Conservation (phyloP, 495 filamentous ascomycete genomes). For the Penicilliopsis zonata region DNA sequence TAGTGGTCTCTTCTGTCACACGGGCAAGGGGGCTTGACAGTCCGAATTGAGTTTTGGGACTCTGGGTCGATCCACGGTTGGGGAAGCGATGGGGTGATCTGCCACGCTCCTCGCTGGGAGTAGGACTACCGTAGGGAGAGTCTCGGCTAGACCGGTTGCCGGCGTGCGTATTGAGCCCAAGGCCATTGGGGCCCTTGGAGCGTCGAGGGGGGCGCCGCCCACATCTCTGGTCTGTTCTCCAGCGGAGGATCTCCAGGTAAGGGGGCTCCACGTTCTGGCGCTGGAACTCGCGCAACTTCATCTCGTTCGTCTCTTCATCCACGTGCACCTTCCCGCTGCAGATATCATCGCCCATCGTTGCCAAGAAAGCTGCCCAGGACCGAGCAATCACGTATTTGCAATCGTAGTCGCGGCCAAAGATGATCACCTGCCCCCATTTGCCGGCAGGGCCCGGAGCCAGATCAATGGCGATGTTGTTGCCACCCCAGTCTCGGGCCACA, state of each 20-base stretch:
- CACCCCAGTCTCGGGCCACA: constrained; percentile 92
- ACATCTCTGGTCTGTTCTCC: constrained; percentile 89
- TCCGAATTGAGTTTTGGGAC: constrained; percentile 37
- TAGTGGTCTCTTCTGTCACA: constrained; percentile 37
- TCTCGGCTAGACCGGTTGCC: constrained; percentile 25
- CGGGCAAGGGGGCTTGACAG: constrained; percentile 42
- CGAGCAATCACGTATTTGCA: constrained; percentile 93
- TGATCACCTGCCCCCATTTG: constrained; percentile 91
- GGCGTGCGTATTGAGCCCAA: constrained; percentile 23
- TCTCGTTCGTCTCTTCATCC: constrained; percentile 81
- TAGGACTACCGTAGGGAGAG: constrained; percentile 42
- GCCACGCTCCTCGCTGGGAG: constrained; percentile 37
- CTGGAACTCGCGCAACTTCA: constrained; percentile 89
- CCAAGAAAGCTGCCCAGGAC: constrained; percentile 85
- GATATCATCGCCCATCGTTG: constrained; percentile 80
- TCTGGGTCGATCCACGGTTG: constrained; percentile 31
- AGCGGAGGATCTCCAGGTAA: constrained; percentile 89
- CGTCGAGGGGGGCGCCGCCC: constrained; percentile 47
- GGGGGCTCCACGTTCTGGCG: constrained; percentile 76
- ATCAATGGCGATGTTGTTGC: constrained; percentile 92
- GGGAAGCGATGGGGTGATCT: constrained; percentile 43
- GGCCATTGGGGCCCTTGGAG: constrained; percentile 29
- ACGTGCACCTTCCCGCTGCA: constrained; percentile 75
- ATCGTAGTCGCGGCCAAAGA: constrained; percentile 96
- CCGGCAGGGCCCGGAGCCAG: constrained; percentile 84